Base-by-base conservation (phyloP, 2,329 filamentous ascomycete species). In the Diplocarpon mali region DNA sequence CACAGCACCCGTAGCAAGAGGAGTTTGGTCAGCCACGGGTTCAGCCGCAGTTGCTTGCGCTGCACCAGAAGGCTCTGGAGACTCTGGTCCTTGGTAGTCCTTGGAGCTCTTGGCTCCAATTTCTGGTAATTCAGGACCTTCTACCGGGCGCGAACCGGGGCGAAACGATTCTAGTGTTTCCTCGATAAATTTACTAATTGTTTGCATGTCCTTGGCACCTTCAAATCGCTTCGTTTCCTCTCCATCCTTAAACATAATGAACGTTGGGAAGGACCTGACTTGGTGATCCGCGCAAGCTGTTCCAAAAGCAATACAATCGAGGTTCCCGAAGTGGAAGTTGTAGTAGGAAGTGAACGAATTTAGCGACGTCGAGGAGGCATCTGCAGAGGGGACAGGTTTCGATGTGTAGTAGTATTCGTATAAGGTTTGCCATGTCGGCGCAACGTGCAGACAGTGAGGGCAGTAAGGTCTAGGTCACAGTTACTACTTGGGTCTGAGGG, bases 341-440 rank as follows among this genome's bases (percentile, higher is more conserved):
- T 96, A 96, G 63, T 80, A 92, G 44, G 80, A 72, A 28, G 80
- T 79, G 60, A 95, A 95, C 24, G 67, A 65, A 34, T 73, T 66
- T 13, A 67, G 59, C 51, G 67, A 75, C 54, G 64, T 69, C 57
- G 67, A 69, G 56, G 62, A 66, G 16, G 64, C 39, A 64, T 49
- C 70, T 65, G 40, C 50, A 35, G 56, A 43, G 17, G 59, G 55
- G 10, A 81, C 67, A 13, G 83, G 82, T 57, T 87, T 81, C 31
- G 86, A 92, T 31, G 89, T 95, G 68, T 86, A 57, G 38, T 56
- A 98, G 65, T 81, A 95, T 67, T 98, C 92, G 71, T 96, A 95
- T 12, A 90, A 65, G 5, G 89, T 95, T 66, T 96, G 88, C 71
- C 79, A 95, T 40, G 78, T 81, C 7, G 92, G 92, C 42, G 85